A percentile compares a stretch with the other conserved stretches of the same genome.
These are phyloP conservation scores for Psilocybe tampanensis DNA, from an alignment of 768 basidiomycete genomes.

Conservation along the genomic window DNA sequence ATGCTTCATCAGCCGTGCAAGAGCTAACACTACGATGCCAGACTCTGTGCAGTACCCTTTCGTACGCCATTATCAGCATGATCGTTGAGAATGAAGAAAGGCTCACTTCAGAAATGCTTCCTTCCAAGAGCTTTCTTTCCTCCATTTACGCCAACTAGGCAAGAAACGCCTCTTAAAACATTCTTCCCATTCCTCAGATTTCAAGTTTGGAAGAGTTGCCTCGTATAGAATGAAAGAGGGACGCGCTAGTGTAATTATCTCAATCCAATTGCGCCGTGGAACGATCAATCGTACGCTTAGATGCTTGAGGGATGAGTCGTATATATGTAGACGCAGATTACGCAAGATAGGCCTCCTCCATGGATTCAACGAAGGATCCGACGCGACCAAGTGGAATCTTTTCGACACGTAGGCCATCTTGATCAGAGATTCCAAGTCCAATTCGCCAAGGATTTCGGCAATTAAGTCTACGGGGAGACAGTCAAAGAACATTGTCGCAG, in stretches of 20 bases:
- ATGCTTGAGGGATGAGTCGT: conserved; percentile 55
- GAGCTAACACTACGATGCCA: conserved; percentile 69
- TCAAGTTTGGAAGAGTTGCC: conserved; percentile 69
- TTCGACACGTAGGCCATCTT: conserved; percentile 62
- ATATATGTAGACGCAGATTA: conserved; percentile 46
- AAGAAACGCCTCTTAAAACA: conserved; percentile 72
- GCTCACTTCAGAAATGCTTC: conserved; percentile 66
- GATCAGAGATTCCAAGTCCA: conserved; percentile 65
- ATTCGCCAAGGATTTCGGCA: conserved; percentile 68
- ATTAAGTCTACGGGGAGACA: conserved; percentile 78
- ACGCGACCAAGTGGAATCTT: conserved; percentile 55
- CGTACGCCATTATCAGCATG: neutral
- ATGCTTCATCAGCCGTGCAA: conserved; percentile 81
- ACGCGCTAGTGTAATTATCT: conserved; percentile 65
- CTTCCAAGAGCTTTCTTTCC: conserved; percentile 65
- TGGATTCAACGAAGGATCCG: conserved; percentile 69
- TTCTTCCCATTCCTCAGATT: conserved; percentile 71
- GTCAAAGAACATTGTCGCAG: conserved; percentile 39
- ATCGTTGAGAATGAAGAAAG: conserved; percentile 14
- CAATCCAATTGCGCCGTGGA: conserved; percentile 80
- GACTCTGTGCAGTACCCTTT: conserved; percentile 61
- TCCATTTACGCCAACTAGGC: conserved; percentile 77
- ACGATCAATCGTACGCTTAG: conserved; percentile 66
- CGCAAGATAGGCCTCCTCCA: conserved; percentile 75
- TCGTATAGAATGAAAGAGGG: conserved; percentile 69